These are phyloP conservation scores for Zygosaccharomyces rouxii DNA, from an alignment of 805 yeast genomes.

Conservation along the genomic window DNA sequence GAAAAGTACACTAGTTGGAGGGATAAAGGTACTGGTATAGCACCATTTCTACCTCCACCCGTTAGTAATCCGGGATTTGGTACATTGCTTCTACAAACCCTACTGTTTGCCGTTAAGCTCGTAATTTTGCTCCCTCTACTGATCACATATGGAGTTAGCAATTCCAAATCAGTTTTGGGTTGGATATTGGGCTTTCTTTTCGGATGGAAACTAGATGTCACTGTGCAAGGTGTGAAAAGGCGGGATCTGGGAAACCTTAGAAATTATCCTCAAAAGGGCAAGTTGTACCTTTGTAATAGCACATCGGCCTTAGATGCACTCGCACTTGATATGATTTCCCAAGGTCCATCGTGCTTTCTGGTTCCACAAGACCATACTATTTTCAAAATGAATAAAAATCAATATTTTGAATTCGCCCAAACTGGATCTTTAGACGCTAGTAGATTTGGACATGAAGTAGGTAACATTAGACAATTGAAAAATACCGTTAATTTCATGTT, in stretches of 20 bases:
- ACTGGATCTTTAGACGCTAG: constrained; percentile 23
- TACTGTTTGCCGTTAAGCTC: constrained; percentile 15
- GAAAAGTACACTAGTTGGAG: constrained; percentile 81
- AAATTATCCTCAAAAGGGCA: constrained; percentile 38
- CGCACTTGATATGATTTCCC: constrained; percentile 32
- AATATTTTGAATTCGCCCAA: constrained; percentile 22
- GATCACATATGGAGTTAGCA: constrained; percentile 9
- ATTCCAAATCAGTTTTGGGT: constrained; percentile 14
- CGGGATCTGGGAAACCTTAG: constrained; percentile 23
- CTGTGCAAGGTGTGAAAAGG: constrained; percentile 43
- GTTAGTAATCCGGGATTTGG: constrained; percentile 15
- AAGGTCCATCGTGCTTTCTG: constrained; percentile 20
- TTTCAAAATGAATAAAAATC: constrained; percentile 13
- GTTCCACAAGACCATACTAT: constrained; percentile 19
- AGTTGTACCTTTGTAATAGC: constrained; percentile 46
- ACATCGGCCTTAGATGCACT: constrained; percentile 45
- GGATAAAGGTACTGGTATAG: constrained; percentile 89
- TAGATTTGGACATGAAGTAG: constrained; percentile 14
- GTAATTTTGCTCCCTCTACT: constrained; percentile 22
- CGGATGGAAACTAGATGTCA: constrained; percentile 35
- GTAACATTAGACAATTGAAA: constrained; percentile 21
- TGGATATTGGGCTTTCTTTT: constrained; percentile 34
- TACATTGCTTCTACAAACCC: constrained; percentile 2
- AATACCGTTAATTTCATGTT: constrained; percentile 52
- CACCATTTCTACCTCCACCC: constrained; percentile 72